Evolutionary conservation across 208 protist genomes (phyloP).

Genomic region (Sergeia podlipaevii): DNA sequence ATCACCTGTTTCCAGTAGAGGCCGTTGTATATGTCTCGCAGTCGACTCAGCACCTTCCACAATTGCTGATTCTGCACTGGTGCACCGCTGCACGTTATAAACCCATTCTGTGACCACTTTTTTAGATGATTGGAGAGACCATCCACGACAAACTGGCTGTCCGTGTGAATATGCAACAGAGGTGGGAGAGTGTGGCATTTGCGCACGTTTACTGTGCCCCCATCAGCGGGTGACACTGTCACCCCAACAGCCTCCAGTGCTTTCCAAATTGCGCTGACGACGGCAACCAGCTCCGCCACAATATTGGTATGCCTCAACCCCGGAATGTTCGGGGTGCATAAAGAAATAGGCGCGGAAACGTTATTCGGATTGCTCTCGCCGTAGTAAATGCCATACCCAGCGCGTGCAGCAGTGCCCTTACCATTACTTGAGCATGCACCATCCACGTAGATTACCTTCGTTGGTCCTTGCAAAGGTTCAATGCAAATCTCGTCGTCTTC

Average conservation of each 20-base stretch:
- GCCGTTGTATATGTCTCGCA: slow-evolving; percentile 42
- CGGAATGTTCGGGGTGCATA: too few species aligned
- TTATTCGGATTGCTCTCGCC: slow-evolving; percentile 50
- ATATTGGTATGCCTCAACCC: slow-evolving; percentile 81
- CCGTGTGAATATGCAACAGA: slow-evolving; percentile 59
- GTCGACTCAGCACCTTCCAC: slow-evolving; percentile 39
- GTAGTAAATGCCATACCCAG: slow-evolving; percentile 81
- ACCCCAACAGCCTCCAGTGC: not conserved
- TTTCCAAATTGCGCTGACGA: slow-evolving; percentile 56
- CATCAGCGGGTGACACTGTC: not conserved
- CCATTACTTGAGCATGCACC: slow-evolving; percentile 79
- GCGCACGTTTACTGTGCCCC: too few species aligned
- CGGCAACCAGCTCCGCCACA: slow-evolving; percentile 69
- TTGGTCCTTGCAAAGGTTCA: too few species aligned
- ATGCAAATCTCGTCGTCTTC: too few species aligned
- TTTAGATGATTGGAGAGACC: slow-evolving; percentile 46
- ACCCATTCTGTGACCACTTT: slow-evolving; percentile 60
- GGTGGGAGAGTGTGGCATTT: too few species aligned
- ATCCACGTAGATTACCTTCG: slow-evolving; percentile 80
- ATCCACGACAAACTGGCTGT: slow-evolving; percentile 76
- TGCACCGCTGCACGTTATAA: slow-evolving; percentile 12
- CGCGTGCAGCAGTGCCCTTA: slow-evolving; percentile 22
- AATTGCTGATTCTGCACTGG: slow-evolving; percentile 66
- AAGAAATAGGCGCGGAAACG: slow-evolving; percentile 54
- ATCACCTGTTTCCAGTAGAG: slow-evolving; percentile 38